phyloP scores from a whole-genome alignment of 2,329 filamentous ascomycete species.

The Orbilia brochopaga region DNA sequence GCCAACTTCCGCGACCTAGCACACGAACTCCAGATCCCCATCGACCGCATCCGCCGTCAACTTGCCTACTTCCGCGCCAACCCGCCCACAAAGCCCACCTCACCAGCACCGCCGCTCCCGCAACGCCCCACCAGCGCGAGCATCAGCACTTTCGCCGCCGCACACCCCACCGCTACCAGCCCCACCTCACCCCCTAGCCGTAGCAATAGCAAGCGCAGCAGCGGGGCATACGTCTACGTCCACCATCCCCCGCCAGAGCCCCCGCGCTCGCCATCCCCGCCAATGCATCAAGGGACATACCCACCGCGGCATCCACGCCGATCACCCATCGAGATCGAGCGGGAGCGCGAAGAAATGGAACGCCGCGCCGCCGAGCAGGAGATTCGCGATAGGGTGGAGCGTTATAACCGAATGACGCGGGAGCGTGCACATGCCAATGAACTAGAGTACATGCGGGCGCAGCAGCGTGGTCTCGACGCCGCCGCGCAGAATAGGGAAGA shows the following conservation, averaged over 20 bases:
- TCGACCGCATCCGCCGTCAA: conserved; percentile 26
- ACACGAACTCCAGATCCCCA: conserved; percentile 29
- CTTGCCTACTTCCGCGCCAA: conserved; percentile 10
- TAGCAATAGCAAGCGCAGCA: background rate
- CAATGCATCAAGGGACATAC: background rate
- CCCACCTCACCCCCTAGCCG: background rate
- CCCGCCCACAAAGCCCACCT: conserved; percentile 1
- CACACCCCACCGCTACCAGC: background rate
- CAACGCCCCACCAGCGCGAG: background rate
- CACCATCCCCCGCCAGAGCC: background rate
- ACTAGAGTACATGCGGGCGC: conserved; percentile 21
- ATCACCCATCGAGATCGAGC: conserved; percentile 7
- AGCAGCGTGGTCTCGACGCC: conserved; percentile 26
- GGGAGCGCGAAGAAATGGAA: conserved; percentile 28
- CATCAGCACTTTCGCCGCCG: background rate
- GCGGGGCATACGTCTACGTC: background rate
- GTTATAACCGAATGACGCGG: conserved; percentile 10
- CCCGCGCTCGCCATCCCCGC: conserved; percentile 2
- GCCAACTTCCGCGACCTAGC: conserved; percentile 38
- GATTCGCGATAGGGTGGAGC: conserved; percentile 21
- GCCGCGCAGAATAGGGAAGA: conserved; percentile 15
- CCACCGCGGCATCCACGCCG: too few relatives aligned
- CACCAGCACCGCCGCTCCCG: conserved; percentile 4
- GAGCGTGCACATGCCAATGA: conserved; percentile 22
- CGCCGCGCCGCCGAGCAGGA: conserved; percentile 18